Conservation (phyloP, 2,329 filamentous ascomycete genomes). For the Claviceps paspali region DNA sequence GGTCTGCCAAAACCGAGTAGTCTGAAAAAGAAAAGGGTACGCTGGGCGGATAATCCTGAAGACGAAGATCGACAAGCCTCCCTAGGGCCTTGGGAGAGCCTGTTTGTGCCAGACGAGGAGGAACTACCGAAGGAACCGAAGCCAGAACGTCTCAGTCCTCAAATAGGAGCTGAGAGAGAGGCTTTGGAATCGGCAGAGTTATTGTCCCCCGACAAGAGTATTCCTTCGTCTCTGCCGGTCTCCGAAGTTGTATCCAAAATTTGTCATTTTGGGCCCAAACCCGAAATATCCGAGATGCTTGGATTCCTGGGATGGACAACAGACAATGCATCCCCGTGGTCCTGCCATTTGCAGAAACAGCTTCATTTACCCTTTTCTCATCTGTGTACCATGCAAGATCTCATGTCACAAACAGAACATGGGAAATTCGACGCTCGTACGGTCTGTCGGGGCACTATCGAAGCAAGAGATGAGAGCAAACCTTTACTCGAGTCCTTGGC, state of each 20-base stretch:
- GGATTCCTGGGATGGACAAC: slow-evolving; percentile 9
- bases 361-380: slow-evolving; percentile 19
- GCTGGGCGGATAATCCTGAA: slow-evolving; percentile 3
- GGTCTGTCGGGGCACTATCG: slow-evolving; percentile 11
- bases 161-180: neutral
- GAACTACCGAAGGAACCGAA: neutral
- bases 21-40: slow-evolving; percentile 3
- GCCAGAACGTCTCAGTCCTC: neutral
- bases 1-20: neutral
- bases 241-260: slow-evolving; percentile 2
- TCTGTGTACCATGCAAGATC: slow-evolving; percentile 18
- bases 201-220: neutral
- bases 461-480: slow-evolving; percentile 2
- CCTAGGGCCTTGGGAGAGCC: slow-evolving; percentile 1
- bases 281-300: slow-evolving; percentile 1
- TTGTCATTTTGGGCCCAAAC: slow-evolving; percentile 7
- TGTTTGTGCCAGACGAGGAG: slow-evolving; percentile 4
- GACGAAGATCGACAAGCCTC: neutral
- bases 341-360: slow-evolving; percentile 12
- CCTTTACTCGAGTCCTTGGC: slow-evolving; percentile 15
- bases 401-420: slow-evolving; percentile 9
- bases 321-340: slow-evolving; percentile 11
- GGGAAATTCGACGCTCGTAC: slow-evolving; percentile 3
- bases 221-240: neutral
- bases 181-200: too few relatives aligned